Conservation (phyloP, 495 filamentous ascomycete genomes). For the Daldinia bambusicola region DNA sequence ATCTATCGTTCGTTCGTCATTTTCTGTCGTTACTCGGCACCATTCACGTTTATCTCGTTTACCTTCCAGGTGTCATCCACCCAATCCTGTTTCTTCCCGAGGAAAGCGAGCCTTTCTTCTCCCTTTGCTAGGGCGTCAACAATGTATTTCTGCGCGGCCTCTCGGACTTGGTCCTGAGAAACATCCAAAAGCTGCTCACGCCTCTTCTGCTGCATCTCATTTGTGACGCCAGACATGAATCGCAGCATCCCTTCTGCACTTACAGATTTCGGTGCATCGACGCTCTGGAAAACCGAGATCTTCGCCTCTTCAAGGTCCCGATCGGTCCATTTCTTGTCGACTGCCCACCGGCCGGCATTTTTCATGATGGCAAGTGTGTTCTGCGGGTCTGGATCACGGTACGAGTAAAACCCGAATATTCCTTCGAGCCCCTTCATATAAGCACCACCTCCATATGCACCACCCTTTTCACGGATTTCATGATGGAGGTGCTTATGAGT, state of each 20-base stretch:
- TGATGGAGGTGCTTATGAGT: constrained; percentile 97
- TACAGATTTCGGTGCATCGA: constrained; percentile 93
- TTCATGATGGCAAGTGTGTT: constrained; percentile 88
- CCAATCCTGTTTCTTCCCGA: constrained; percentile 89
- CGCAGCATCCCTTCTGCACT: constrained; percentile 85
- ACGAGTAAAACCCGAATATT: constrained; percentile 92
- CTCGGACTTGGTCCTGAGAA: constrained; percentile 78
- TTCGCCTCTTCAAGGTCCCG: constrained; percentile 96
- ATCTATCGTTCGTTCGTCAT: constrained; percentile 11
- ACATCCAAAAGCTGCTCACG: constrained; percentile 91
- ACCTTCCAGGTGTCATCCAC: constrained; percentile 64
- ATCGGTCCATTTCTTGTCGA: constrained; percentile 84
- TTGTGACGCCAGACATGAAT: constrained; percentile 85
- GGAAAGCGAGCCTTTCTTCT: constrained; percentile 70
- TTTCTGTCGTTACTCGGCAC: constrained; percentile 42
- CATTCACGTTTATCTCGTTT: constrained; percentile 63
- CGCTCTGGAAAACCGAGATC: constrained; percentile 90
- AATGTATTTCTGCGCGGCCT: constrained; percentile 83
- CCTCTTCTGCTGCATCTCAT: constrained; percentile 88
- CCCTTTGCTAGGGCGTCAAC: constrained; percentile 70
- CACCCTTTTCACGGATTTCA: constrained; percentile 97
- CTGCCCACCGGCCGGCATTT: constrained; percentile 83
- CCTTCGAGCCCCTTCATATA: constrained; percentile 82
- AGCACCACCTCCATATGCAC: constrained; percentile 93
- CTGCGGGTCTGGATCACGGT: constrained; percentile 94